These are phyloP conservation scores for Yarrowia porcina DNA, from an alignment of 805 yeast species.

Conservation along the genomic window DNA sequence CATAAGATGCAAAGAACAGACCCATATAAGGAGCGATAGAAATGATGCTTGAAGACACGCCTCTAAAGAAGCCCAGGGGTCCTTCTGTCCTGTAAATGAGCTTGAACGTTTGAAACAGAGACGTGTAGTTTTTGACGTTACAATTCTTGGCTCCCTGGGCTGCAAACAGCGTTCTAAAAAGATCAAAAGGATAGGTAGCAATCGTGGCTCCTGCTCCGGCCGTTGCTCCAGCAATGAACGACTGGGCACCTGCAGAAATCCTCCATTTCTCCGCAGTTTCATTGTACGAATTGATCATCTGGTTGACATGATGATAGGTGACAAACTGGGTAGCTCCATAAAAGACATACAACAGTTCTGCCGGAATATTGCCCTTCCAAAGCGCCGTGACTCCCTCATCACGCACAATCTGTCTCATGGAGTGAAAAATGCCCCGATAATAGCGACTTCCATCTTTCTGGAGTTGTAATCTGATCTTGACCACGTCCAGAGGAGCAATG, in stretches of 20 bases:
- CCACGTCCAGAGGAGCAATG: constrained; percentile 75
- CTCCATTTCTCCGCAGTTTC: constrained; percentile 27
- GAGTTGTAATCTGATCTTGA: constrained; percentile 73
- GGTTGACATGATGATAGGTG: constrained; percentile 57
- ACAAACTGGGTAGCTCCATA: constrained; percentile 88
- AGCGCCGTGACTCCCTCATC: constrained; percentile 72
- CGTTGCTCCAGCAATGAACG: constrained; percentile 63
- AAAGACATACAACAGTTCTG: constrained; percentile 75
- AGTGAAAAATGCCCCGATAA: constrained; percentile 37
- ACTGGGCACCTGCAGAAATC: constrained; percentile 43
- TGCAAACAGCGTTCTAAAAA: constrained; percentile 81
- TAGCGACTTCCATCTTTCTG: constrained; percentile 40
- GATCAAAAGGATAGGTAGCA: constrained; percentile 83
- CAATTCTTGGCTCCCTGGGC: constrained; percentile 46
- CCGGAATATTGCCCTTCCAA: constrained; percentile 98
- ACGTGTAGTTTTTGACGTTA: constrained; percentile 32
- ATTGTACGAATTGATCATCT: constrained; percentile 37
- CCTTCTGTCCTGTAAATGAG: constrained; percentile 45
- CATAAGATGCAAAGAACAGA: constrained; percentile 68
- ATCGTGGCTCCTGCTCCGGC: constrained; percentile 76
- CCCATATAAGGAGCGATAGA: constrained; percentile 74
- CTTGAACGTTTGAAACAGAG: constrained; percentile 35
- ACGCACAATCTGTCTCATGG: constrained; percentile 45
- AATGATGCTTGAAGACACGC: constrained; percentile 49
- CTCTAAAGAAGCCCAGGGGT: constrained; percentile 47